phyloP scores from a whole-genome alignment of 1,139 yeast genomes.

The Nakaseomyces nivariensis region DNA sequence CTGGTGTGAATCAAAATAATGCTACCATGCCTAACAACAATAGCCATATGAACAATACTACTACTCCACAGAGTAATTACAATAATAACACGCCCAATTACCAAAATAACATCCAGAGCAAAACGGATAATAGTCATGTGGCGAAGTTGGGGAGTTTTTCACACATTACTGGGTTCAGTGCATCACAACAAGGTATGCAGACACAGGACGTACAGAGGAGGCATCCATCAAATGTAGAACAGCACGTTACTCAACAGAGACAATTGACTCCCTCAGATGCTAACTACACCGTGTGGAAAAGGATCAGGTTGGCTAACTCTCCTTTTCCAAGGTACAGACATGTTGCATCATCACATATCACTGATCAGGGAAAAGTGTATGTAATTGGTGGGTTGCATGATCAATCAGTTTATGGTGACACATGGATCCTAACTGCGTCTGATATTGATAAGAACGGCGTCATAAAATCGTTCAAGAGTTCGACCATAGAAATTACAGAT shows the following conservation, averaged over 20 bases:
- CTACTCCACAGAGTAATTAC: too few species aligned
- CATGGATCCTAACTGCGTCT: conserved; percentile 65
- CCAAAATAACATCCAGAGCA: not conserved
- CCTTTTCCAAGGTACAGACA: conserved; percentile 96
- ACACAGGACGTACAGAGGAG: not conserved
- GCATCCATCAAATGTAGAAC: not conserved
- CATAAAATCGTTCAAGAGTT: conserved; percentile 38
- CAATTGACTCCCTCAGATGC: not conserved
- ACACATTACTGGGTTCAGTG: not conserved
- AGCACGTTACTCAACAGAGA: not conserved
- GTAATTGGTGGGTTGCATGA: conserved; percentile 95
- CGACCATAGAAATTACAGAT: conserved; percentile 56
- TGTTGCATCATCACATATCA: conserved; percentile 65
- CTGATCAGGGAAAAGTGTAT: conserved; percentile 75
- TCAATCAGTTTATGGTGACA: conserved; percentile 86
- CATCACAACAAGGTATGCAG: not conserved
- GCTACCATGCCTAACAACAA: not conserved
- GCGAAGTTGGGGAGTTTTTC: conserved; percentile 1
- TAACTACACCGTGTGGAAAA: conserved; percentile 56
- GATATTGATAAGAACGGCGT: conserved; percentile 29
- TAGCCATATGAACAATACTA: not conserved
- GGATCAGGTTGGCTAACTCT: conserved; percentile 57
- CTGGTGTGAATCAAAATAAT: not conserved
- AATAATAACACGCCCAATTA: too few species aligned
- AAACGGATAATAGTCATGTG: not conserved